Base-by-base conservation (phyloP, 1,284 basidiomycete species). In the Moesziomyces aphidis region DNA sequence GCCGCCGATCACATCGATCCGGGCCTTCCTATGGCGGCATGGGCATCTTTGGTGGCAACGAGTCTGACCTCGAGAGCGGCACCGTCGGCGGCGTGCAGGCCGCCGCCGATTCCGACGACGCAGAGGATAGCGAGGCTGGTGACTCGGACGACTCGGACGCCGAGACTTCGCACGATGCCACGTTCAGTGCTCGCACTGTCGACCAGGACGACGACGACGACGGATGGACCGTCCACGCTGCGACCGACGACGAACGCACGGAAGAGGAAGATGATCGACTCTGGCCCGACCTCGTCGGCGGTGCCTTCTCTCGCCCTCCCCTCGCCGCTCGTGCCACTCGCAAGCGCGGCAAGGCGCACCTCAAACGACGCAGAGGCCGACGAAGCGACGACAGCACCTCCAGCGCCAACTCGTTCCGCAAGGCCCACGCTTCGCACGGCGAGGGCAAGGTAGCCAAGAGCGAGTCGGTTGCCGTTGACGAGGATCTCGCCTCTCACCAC, bases 11-110 rank as follows among this genome's bases (percentile, higher is more conserved):
- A 22, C 53, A 53, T 11, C 56, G 50, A 17, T 24, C 44, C 4
- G 42, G 43, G 8, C 3, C 55, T 2, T 57, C 61, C 13, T 55
- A 68, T 9, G 65, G 65, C 23, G 71, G 65, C 8, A 73, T 68
- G 57, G 61, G 75, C 2, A 68, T 78, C 26, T 62, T 80, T n/a
- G 77, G 79, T 7, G 57, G 60, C 13, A 73, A 74, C 43, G 79
- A 81, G 43, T 70, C 65, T 0, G 76, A 73, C 11, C 53, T 73
- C 22, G 73, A 79, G 24, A 74, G 71, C 22, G 78, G 78, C 34
- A 72, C 78, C 3, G 61, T 76, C 5, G 74, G 75, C n/a, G 77
- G 77, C 22, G 66, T 81, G 1, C 61, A 61, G 19, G 76, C 79
- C 39, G 60, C 53, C 19, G 57, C 45, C 8, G 71, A 77, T n/a